Evolutionary conservation across 768 basidiomycete species (phyloP), one percentile per base, ranked within the genome.

Genomic region (Hypsizygus marmoreus): DNA sequence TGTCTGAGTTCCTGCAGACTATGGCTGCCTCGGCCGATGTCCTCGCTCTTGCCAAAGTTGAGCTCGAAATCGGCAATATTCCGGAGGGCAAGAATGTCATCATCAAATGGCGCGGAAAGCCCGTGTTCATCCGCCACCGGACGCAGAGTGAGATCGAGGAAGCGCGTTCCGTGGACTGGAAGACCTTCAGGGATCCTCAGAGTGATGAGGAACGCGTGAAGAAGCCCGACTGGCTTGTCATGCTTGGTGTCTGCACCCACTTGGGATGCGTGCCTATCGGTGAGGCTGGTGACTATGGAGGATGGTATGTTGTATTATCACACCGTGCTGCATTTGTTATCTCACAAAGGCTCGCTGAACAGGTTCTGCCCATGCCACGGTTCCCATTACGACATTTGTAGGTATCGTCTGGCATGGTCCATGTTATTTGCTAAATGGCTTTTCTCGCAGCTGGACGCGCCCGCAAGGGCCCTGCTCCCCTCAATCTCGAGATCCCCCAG

Each of bases 31-130:
- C 94, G 29, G 94, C 95, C 26, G 97, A 99, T 64, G 95, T 99
- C 42, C 84, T 98, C 58, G 97, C 97, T 39, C 79, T 98, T 55
- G 97, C 97, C 50, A 98, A 97, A 75, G 91, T 97, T 51, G 97
- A 99, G 72, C 84, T 99, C 49, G 92, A 95, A 29, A 82, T 99
- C 50, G 70, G 73, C 43, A 74, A 70, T 50, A 98, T 99, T 61
- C 97, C 97, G 28, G 93, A 97, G 79, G 94, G 94, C 69, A 95
- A 94, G 81, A 95, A 95, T 65, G 89, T 88, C 57, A 84, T 95
- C 69, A 90, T 95, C 74, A 94, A 97, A 76, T 99, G 97, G 97
- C 90, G 97, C 62, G 97, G 97, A 68, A 99, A 99, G 79, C 97
- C 97, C 54, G 97, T 99, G 43, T 98, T 98, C 78, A 93, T 99